Evolutionary conservation across 257 asterid genomes (phyloP).

Genomic region (Solanum chilense): DNA sequence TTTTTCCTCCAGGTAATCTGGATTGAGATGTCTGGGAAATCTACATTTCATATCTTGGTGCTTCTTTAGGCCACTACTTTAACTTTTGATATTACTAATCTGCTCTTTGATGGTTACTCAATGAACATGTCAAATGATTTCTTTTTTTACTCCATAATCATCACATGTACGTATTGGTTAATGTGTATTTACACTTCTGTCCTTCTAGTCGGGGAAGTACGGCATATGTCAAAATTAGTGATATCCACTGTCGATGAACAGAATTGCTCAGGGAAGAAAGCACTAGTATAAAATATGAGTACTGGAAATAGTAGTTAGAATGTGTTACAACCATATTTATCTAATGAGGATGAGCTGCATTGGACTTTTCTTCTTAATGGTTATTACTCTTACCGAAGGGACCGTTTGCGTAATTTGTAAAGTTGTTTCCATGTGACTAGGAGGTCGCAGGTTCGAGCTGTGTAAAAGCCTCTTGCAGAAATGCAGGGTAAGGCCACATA

Average conservation of each 20-base stretch:
- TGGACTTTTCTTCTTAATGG: not conserved
- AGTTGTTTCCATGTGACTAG: not conserved
- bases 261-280: not conserved
- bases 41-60: not conserved
- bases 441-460: not conserved
- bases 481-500: not conserved
- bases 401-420: not conserved
- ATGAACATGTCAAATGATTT: not conserved
- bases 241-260: not conserved
- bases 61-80: not conserved
- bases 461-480: not conserved
- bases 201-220: not conserved
- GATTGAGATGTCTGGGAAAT: not conserved
- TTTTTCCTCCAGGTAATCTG: constrained; percentile 5
- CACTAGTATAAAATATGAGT: not conserved
- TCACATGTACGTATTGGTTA: not conserved
- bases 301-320: not conserved
- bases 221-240: not conserved
- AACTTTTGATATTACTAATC: not conserved
- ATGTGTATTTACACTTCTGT: not conserved
- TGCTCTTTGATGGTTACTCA: not conserved
- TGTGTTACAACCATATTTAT: not conserved
- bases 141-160: not conserved
- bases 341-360: not conserved
- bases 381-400: not conserved